Percentiles rank a stretch among this genome's conserved stretches.
Evolutionary conservation across 306 rosid species (phyloP).

Genomic region (Vigna angularis): DNA sequence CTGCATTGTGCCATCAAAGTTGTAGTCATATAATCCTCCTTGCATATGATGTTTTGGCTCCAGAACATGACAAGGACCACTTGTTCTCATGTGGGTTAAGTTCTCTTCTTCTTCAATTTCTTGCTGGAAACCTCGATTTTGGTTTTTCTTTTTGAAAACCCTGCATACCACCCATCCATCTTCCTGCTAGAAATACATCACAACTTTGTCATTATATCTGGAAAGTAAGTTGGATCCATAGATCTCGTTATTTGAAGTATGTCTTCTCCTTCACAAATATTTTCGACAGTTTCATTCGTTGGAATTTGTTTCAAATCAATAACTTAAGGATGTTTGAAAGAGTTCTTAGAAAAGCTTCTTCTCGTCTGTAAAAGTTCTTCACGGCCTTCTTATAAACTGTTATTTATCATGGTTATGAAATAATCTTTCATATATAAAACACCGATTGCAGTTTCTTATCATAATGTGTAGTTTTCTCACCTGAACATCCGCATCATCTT

Average conservation of each 20-base stretch:
- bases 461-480: constrained; percentile 39
- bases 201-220: neutral
- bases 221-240: neutral
- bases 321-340: too few relatives aligned
- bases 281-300: neutral
- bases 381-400: too few relatives aligned
- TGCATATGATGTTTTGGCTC: constrained; percentile 69
- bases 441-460: neutral
- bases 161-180: constrained; percentile 99
- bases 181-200: constrained; percentile 56
- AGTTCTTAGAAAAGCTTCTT: too few relatives aligned
- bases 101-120: constrained; percentile 60
- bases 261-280: too few relatives aligned
- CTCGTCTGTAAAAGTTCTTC: too few relatives aligned
- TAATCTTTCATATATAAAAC: neutral
- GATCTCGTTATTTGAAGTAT: neutral
- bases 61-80: constrained; percentile 47
- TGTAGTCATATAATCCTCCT: constrained; percentile 56
- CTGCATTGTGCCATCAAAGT: constrained; percentile 75
- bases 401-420: neutral
- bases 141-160: constrained; percentile 89
- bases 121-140: constrained; percentile 61
- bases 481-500: constrained; percentile 72
- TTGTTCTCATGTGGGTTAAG: constrained; percentile 55
- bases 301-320: too few relatives aligned